phyloP scores from a whole-genome alignment of 2,329 filamentous ascomycete genomes.

The Colletotrichum sp. region DNA sequence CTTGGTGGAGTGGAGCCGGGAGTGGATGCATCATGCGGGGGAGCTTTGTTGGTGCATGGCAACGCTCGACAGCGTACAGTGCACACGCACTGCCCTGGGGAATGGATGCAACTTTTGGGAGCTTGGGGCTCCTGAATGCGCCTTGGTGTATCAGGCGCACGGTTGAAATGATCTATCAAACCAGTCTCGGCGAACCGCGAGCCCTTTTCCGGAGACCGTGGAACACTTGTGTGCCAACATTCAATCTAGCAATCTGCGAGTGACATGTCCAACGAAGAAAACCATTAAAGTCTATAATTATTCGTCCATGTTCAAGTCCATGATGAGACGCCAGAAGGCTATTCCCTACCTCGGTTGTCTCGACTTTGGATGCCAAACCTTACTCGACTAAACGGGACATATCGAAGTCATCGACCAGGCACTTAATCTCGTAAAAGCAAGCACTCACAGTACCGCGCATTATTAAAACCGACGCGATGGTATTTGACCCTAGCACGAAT shows the following conservation, averaged over 20 bases:
- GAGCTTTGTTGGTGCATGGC: neutral
- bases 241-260: rapidly evolving
- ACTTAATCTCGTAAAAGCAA: neutral
- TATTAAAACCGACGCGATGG: neutral
- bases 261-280: neutral
- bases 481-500: neutral
- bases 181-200: neutral
- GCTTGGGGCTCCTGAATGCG: neutral
- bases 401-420: neutral
- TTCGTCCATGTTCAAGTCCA: neutral
- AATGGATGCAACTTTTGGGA: neutral
- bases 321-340: neutral
- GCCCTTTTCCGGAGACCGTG: neutral
- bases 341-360: neutral
- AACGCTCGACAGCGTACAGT: neutral
- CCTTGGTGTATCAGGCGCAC: neutral
- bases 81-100: neutral
- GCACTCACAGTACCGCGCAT: neutral
- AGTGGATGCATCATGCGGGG: neutral
- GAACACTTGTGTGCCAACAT: neutral
- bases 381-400: neutral
- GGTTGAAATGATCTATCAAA: neutral
- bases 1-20: neutral
- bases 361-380: neutral
- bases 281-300: neutral